Evolutionary conservation across 345 rosid genomes (phyloP).

Genomic region (Brassica napus): Da-Ae NC_063446.1:61942501-61943000

Average conservation of each 20-base stretch:
- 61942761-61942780: slow-evolving; percentile 28
- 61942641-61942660: slow-evolving; percentile 30
- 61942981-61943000: slow-evolving; percentile 66
- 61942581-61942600: background rate
- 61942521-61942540: slow-evolving; percentile 35
- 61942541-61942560: slow-evolving; percentile 35
- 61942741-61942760: slow-evolving; percentile 7
- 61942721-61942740: background rate
- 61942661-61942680: slow-evolving; percentile 24
- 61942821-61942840: slow-evolving; percentile 32
- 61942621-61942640: background rate
- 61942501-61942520: slow-evolving; percentile 34
- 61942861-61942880: slow-evolving; percentile 26
- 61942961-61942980: slow-evolving; percentile 84
- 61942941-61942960: slow-evolving; percentile 88
- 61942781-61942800: slow-evolving; percentile 22
- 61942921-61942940: slow-evolving; percentile 79
- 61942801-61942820: slow-evolving; percentile 30
- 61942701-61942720: slow-evolving; percentile 23
- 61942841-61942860: background rate
- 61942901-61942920: slow-evolving; percentile 66
- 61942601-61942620: background rate
- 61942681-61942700: slow-evolving; percentile 25
- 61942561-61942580: slow-evolving; percentile 25
- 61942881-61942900: slow-evolving; percentile 20